These are phyloP conservation scores for Aspergillus coremiiformis DNA, from an alignment of 495 filamentous ascomycete species.

Conservation along the genomic window DNA sequence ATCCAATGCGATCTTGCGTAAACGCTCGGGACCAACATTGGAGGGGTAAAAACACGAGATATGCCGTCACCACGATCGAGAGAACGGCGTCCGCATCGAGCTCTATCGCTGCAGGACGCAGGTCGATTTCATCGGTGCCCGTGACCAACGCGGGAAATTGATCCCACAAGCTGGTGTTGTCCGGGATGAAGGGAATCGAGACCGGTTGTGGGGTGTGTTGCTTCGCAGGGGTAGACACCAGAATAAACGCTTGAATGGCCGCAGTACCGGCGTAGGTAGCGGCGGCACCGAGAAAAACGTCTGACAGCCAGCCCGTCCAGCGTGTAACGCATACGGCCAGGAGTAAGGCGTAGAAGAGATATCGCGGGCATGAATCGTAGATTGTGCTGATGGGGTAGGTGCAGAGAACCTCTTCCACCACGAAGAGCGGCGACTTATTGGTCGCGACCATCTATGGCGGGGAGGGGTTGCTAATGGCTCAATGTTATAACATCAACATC, in stretches of 20 bases:
- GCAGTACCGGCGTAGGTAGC: conserved; percentile 32
- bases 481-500: no score
- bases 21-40: conserved; percentile 30
- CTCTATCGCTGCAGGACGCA: conserved; percentile 24
- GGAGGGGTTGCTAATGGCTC: no score
- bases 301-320: conserved; percentile 30
- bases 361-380: conserved; percentile 31
- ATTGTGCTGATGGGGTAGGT: conserved; percentile 31
- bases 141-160: conserved; percentile 24
- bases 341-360: conserved; percentile 30
- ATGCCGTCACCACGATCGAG: conserved; percentile 31
- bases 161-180: conserved; percentile 12
- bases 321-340: conserved; percentile 23
- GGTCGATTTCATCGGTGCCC: conserved; percentile 8
- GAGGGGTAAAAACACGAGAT: conserved; percentile 32
- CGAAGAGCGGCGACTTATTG: conserved; percentile 21
- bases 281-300: conserved; percentile 28
- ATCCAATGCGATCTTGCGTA: conserved; percentile 18
- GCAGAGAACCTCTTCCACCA: conserved; percentile 28
- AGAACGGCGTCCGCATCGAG: conserved; percentile 31
- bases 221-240: conserved; percentile 17
- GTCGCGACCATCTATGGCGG: conserved; percentile 8
- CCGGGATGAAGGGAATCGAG: conserved; percentile 19
- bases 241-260: conserved; percentile 29
- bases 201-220: conserved; percentile 11